phyloP scores from a whole-genome alignment of 305 asterid genomes.

The Fraxinus velutina region DNA sequence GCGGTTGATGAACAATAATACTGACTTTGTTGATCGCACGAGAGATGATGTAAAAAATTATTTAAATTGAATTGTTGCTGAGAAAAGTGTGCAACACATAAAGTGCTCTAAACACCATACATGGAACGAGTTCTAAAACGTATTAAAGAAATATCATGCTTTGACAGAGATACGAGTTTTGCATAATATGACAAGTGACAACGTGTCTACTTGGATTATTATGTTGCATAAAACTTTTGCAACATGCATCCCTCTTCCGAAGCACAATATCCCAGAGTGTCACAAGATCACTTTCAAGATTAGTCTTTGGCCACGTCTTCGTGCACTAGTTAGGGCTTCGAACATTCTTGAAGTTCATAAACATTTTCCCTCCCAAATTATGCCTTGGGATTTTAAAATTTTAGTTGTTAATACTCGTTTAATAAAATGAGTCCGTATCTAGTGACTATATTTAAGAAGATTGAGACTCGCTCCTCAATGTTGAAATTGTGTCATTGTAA shows the following conservation, averaged over 20 bases:
- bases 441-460: background rate
- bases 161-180: background rate
- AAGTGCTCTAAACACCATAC: background rate
- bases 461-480: background rate
- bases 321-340: background rate
- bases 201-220: background rate
- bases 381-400: background rate
- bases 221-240: background rate
- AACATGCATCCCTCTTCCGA: no score
- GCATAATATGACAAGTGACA: background rate
- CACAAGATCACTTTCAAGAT: background rate
- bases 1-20: no score
- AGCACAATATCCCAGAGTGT: background rate
- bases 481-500: background rate
- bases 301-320: background rate
- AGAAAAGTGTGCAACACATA: background rate
- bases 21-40: background rate
- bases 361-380: background rate
- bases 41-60: background rate
- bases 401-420: background rate
- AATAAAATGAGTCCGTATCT: no score
- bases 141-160: background rate
- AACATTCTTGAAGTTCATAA: background rate
- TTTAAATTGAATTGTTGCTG: no score
- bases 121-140: background rate